A percentile compares a stretch with the other conserved stretches of the same genome.
These are phyloP conservation scores for Typha latifolia DNA, from an alignment of 176 grass and related monocot genomes.

Conservation along the genomic window DNA sequence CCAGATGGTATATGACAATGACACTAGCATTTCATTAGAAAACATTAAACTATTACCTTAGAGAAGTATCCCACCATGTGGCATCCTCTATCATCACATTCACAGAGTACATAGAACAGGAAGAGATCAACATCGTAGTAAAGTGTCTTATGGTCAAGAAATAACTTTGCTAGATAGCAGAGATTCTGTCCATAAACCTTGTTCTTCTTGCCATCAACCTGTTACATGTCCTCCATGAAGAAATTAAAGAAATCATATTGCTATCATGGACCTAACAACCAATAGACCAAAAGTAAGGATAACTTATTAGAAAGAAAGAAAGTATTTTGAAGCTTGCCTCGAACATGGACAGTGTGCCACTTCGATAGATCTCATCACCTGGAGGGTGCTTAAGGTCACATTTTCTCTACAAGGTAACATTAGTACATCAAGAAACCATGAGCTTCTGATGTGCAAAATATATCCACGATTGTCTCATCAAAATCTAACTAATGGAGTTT, in stretches of 20 bases:
- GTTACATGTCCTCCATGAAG: slow-evolving; percentile 1
- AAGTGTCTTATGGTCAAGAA: slow-evolving; percentile 96
- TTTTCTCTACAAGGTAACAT: slow-evolving; percentile 57
- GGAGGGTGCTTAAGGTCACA: slow-evolving; percentile 98
- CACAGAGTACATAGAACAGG: slow-evolving; percentile 93
- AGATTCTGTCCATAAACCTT: slow-evolving; percentile 98
- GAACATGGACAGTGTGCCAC: slow-evolving; percentile 93
- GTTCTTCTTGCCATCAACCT: slow-evolving; percentile 99
- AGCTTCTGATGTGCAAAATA: neutral
- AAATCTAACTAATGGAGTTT: slow-evolving; percentile 10
- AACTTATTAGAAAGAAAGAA: neutral
- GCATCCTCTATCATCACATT: slow-evolving; percentile 98
- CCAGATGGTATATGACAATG: too few relatives aligned
- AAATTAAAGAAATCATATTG: neutral
- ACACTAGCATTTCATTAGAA: neutral
- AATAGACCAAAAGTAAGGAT: neutral
- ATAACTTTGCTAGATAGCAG: slow-evolving; percentile 95
- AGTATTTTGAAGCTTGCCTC: slow-evolving; percentile 38
- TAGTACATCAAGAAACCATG: neutral
- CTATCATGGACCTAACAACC: neutral
- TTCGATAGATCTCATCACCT: slow-evolving; percentile 98
- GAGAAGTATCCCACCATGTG: slow-evolving; percentile 99
- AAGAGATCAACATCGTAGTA: slow-evolving; percentile 96
- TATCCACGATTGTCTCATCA: neutral
- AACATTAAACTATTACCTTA: slow-evolving; percentile 46